Percentiles rank a stretch among this genome's conserved stretches.
phyloP scores from a whole-genome alignment of 768 basidiomycete species.

The Cytidiella melzeri region DNA sequence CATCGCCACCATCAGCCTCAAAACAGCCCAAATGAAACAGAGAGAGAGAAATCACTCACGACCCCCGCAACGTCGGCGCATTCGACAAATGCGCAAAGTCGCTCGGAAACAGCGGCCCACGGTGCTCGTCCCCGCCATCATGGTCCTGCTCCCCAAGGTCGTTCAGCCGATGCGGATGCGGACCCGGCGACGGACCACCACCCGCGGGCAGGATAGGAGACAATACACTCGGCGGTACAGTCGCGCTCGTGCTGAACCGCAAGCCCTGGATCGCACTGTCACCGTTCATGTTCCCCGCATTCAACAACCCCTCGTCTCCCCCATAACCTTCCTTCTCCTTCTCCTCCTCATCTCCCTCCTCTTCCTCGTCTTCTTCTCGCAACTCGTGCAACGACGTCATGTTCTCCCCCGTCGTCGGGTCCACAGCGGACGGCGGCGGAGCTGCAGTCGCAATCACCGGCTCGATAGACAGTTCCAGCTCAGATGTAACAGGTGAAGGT shows the following conservation, averaged over 20 bases:
- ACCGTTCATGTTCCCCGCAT: constrained; percentile 24
- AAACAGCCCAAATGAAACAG: background rate
- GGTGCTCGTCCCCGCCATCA: constrained; percentile 53
- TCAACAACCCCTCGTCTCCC: constrained; percentile 19
- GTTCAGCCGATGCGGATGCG: constrained; percentile 3
- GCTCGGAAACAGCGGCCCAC: constrained; percentile 71
- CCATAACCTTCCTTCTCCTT: constrained; percentile 19
- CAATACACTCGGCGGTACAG: constrained; percentile 10
- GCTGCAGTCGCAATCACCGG: constrained; percentile 28
- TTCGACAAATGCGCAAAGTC: constrained; percentile 66
- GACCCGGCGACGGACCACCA: constrained; percentile 12
- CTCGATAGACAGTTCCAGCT: constrained; percentile 23
- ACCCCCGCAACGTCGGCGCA: constrained; percentile 59
- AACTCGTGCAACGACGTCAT: constrained; percentile 19
- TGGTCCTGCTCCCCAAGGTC: constrained; percentile 24
- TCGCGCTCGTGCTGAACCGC: constrained; percentile 20
- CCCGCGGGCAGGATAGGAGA: constrained; percentile 7
- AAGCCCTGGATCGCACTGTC: constrained; percentile 30
- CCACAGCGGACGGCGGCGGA: constrained; percentile 14
- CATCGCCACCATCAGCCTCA: background rate
- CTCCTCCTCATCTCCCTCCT: constrained; percentile 22
- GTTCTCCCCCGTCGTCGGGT: constrained; percentile 12
- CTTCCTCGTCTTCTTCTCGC: constrained; percentile 26
- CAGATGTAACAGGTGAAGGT: constrained; percentile 5
- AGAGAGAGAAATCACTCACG: constrained; percentile 27